Evolutionary conservation across 1,139 yeast species (phyloP), one percentile per base, ranked within the genome.

Genomic region (Nakaseomyces kungkrabaensis): DNA sequence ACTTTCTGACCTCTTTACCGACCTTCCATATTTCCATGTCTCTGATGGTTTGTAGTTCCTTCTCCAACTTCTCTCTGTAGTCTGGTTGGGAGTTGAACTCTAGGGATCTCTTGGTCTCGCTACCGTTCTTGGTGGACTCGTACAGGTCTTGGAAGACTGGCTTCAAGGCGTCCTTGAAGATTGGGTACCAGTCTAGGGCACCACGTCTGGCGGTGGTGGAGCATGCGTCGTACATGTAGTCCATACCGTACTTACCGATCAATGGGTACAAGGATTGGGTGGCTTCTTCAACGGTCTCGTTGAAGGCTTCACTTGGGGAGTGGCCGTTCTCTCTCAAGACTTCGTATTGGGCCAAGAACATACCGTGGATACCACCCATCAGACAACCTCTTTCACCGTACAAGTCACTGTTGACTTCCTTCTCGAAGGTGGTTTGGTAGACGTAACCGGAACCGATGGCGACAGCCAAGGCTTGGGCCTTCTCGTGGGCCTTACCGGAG

Each of bases 301-400:
- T 92, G 90, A 92, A 92, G 68, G 98, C 98, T 81, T 92, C 98
- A 58, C 97, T 88, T 77, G 98, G 98, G 62, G 97, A 79, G 85
- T 92, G 98, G 61, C 98, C 98, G 71, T 94, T 89, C 80, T 90
- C 97, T 80, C 98, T 90, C 73, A 92, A 84, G 59, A 92, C 98
- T 76, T 92, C 98, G 82, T 92, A 92, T 79, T 92, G 98, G 65
- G 98, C 98, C 69, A 92, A 82, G 90, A 92, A 92, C 97, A 92
- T 92, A 80, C 98, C 98, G 81, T 92, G 98, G 80, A 92, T 90
- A 82, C 98, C 98, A 72, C 98, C 98, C 98, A 92, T 92, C 68
- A 92, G 81, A 78, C 97, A 90, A 71, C 98, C 98, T 82, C 98
- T 89, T 81, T 92, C 98, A 78, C 98, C 98, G 78, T 92, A 92